These are phyloP conservation scores for Drechslerella dactyloides DNA, from an alignment of 2,329 filamentous ascomycete genomes.

Conservation along the genomic window DNA sequence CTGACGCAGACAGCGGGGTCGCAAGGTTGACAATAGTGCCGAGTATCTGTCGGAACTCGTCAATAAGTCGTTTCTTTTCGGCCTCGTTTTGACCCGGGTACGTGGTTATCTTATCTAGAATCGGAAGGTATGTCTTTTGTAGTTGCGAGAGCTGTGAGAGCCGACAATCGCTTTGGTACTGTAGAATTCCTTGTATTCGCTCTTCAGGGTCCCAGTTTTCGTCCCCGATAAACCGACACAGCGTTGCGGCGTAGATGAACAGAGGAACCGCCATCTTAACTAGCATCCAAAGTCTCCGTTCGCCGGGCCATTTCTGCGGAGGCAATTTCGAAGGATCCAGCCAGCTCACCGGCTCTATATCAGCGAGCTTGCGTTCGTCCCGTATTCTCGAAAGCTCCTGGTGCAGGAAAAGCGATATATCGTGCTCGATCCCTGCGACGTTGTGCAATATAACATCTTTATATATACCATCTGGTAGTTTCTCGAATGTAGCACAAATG, in stretches of 20 bases:
- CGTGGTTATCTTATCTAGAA: not conserved
- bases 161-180: not conserved
- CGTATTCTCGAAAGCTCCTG: constrained; percentile 53
- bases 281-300: constrained; percentile 47
- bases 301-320: constrained; percentile 42
- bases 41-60: not conserved
- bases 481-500: constrained; percentile 57
- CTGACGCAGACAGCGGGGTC: not conserved
- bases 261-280: constrained; percentile 37
- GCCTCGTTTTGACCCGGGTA: not conserved
- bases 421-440: constrained; percentile 57
- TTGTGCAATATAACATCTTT: constrained; percentile 58
- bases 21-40: not conserved
- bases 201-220: not conserved
- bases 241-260: constrained; percentile 52
- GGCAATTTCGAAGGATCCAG: constrained; percentile 38
- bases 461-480: constrained; percentile 53
- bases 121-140: constrained; percentile 1
- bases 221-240: constrained; percentile 54
- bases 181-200: not conserved
- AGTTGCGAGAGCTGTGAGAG: not conserved
- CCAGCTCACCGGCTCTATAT: constrained; percentile 55
- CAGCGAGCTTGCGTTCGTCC: too few species aligned
- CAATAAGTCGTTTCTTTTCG: not conserved
- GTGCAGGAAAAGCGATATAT: constrained; percentile 57